Percentiles rank a stretch among this genome's conserved stretches.
Conservation (phyloP, 805 yeast genomes). For the Barnettozyma siamensis region DNA sequence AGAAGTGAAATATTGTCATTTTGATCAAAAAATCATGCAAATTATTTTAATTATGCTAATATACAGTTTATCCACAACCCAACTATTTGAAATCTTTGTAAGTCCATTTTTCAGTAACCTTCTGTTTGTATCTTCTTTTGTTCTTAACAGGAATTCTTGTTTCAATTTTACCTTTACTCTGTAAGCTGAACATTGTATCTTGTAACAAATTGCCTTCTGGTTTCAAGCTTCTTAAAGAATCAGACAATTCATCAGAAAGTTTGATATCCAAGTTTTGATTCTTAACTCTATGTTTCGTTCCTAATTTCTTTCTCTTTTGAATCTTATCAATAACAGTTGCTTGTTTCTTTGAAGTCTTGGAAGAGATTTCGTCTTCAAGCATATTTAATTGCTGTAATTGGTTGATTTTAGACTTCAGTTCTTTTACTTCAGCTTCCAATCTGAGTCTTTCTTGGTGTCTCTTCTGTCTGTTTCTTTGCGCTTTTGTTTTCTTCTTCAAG, state of each 20-base stretch:
- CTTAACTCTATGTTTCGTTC: conserved; percentile 42
- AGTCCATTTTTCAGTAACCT: conserved; percentile 87
- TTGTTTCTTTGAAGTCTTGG: conserved; percentile 14
- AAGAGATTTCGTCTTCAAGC: conserved; percentile 26
- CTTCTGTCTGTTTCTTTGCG: conserved; percentile 68
- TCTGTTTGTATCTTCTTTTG: conserved; percentile 62
- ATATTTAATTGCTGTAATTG: conserved; percentile 49
- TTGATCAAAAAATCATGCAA: no score
- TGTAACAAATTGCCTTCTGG: conserved; percentile 87
- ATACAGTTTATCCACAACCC: neutral
- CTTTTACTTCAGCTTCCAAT: conserved; percentile 52
- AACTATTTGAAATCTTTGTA: conserved; percentile 75
- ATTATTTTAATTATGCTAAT: neutral
- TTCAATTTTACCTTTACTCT: conserved; percentile 82
- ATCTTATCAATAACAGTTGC: conserved; percentile 25
- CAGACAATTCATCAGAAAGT: conserved; percentile 81
- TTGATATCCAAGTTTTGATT: conserved; percentile 62
- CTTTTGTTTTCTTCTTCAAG: conserved; percentile 66
- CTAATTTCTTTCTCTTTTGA: conserved; percentile 33
- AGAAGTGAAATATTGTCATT: no score
- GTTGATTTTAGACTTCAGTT: conserved; percentile 51
- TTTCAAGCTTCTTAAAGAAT: conserved; percentile 73
- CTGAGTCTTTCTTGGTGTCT: conserved; percentile 53
- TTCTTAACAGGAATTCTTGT: conserved; percentile 64
- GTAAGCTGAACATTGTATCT: conserved; percentile 77